Conservation (phyloP, 2,329 filamentous ascomycete species). For the Cryphonectria radicalis region DNA sequence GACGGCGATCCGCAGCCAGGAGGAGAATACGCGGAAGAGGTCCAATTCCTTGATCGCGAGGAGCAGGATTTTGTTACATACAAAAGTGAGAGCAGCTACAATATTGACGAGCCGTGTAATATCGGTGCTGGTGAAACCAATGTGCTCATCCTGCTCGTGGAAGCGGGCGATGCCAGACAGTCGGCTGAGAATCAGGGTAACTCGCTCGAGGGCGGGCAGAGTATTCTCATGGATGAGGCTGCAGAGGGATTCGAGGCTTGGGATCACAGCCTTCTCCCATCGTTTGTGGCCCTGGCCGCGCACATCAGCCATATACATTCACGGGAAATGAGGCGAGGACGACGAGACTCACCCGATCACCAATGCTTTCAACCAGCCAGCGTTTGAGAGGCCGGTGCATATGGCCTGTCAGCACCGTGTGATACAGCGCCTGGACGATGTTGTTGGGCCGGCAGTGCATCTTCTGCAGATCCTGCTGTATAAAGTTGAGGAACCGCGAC, state of each 20-base stretch:
- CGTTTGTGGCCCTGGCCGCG: constrained; percentile 77
- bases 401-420: constrained; percentile 82
- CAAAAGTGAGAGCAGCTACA: constrained; percentile 73
- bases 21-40: constrained; percentile 77
- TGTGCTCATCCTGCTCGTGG: constrained; percentile 66
- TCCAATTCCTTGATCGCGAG: constrained; percentile 76
- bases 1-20: constrained; percentile 84
- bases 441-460: constrained; percentile 59
- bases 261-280: constrained; percentile 87
- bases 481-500: constrained; percentile 73
- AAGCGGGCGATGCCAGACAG: constrained; percentile 84
- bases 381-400: constrained; percentile 77
- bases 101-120: constrained; percentile 71
- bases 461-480: constrained; percentile 75
- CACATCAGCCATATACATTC: neutral
- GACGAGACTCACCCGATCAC: constrained; percentile 66
- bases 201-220: constrained; percentile 83
- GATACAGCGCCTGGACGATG: constrained; percentile 79
- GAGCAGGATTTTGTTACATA: constrained; percentile 74
- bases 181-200: constrained; percentile 78
- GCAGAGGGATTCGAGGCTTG: constrained; percentile 77
- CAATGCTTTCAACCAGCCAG: constrained; percentile 85
- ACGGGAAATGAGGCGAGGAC: neutral
- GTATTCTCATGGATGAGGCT: constrained; percentile 84
- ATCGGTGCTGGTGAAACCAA: constrained; percentile 68